Percentiles rank a stretch among this genome's conserved stretches.
These are phyloP conservation scores for Annulohypoxylon maeteangense DNA, from an alignment of 495 filamentous ascomycete genomes.

Conservation along the genomic window DNA sequence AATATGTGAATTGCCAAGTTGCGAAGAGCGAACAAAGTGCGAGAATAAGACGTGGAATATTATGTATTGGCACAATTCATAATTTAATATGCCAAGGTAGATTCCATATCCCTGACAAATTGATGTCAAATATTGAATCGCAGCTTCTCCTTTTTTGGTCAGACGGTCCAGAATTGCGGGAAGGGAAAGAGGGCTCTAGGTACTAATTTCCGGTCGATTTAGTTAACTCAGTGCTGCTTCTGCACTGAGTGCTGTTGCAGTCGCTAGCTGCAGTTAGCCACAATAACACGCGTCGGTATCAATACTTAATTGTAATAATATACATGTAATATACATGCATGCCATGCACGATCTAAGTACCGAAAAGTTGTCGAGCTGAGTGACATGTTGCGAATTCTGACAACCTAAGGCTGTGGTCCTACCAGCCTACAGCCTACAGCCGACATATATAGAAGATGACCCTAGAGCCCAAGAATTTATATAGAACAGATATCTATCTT, in stretches of 20 bases:
- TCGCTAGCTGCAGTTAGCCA: not conserved
- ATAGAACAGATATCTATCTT: not conserved
- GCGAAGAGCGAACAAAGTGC: not conserved
- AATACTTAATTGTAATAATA: not conserved
- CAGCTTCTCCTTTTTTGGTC: not conserved
- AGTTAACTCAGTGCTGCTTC: not conserved
- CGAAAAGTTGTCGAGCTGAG: not conserved
- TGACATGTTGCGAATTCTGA: constrained; percentile 9
- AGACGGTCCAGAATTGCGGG: constrained; percentile 11
- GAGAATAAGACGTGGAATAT: not conserved
- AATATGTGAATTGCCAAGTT: not conserved
- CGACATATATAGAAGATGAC: not conserved
- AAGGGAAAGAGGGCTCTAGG: not conserved
- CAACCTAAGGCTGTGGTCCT: not conserved
- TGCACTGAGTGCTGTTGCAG: not conserved
- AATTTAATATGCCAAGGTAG: constrained; percentile 9
- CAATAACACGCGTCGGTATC: not conserved
- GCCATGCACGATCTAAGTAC: not conserved
- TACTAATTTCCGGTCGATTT: not conserved
- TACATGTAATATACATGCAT: not conserved
- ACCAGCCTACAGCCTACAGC: not conserved
- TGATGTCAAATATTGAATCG: constrained; percentile 18
- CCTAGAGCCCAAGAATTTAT: not conserved
- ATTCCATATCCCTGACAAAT: constrained; percentile 1
- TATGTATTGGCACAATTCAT: constrained; percentile 21